Conservation (phyloP, 2,329 filamentous ascomycete species). For the Fusarium circinatum region DNA sequence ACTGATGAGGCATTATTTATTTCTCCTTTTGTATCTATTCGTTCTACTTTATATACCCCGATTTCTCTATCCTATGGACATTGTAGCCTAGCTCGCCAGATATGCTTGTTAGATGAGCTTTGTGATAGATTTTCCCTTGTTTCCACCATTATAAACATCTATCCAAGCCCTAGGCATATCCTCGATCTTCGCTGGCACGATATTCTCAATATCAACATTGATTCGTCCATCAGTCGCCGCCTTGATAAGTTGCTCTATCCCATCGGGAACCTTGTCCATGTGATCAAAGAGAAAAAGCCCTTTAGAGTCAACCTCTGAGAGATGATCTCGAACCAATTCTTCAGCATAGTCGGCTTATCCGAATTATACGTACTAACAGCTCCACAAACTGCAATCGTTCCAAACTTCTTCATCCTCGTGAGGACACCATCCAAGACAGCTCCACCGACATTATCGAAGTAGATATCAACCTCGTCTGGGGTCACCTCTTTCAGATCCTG, state of each 20-base stretch:
- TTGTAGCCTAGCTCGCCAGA: not conserved
- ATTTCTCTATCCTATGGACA: not conserved
- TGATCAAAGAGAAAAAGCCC: constrained; percentile 11
- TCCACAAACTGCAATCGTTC: not conserved
- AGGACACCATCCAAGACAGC: not conserved
- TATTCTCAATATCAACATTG: constrained; percentile 12
- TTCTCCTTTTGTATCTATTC: no score
- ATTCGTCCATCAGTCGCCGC: not conserved
- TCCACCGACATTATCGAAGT: constrained; percentile 18
- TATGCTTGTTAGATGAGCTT: not conserved
- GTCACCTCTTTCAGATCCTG: constrained; percentile 1
- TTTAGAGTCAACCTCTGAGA: not conserved
- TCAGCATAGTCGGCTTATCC: not conserved
- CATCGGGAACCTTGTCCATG: not conserved
- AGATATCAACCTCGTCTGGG: constrained; percentile 2
- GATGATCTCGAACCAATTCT: constrained; percentile 14
- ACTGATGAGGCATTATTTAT: not conserved
- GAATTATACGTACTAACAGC: not conserved
- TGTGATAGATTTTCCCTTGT: constrained; percentile 17
- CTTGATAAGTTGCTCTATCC: not conserved
- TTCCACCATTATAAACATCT: constrained; percentile 12
- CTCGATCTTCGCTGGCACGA: constrained; percentile 6
- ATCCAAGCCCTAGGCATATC: constrained; percentile 24
- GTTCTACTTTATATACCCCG: not conserved
- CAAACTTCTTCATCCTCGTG: constrained; percentile 7